Evolutionary conservation across 768 basidiomycete genomes (phyloP).

Genomic region (Psilocybe azurescens): DNA sequence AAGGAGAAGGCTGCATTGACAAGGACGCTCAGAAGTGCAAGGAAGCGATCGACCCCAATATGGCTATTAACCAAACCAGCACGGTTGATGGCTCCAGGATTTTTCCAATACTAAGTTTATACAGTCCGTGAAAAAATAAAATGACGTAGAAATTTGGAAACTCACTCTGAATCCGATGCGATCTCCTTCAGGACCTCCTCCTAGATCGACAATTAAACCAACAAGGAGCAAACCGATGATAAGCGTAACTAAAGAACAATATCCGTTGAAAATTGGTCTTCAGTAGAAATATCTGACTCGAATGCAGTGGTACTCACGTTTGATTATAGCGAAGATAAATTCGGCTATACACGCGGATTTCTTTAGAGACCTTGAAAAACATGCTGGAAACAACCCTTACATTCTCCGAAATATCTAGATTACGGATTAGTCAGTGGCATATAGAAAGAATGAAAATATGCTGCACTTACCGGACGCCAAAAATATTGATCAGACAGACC

Average conservation of each 20-base stretch:
- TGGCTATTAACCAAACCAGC: constrained; percentile 44
- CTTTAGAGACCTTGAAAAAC: background rate
- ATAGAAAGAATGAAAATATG: background rate
- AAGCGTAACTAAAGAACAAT: constrained; percentile 46
- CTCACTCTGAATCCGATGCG: constrained; percentile 70
- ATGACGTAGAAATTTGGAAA: constrained; percentile 16
- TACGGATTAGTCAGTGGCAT: constrained; percentile 1
- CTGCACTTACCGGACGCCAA: constrained; percentile 62
- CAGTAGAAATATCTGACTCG: background rate
- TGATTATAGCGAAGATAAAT: constrained; percentile 69
- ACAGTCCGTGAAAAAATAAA: background rate
- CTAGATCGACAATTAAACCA: constrained; percentile 77
- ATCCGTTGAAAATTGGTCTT: background rate
- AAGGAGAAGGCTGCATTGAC: constrained; percentile 74
- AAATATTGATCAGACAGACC: constrained; percentile 68
- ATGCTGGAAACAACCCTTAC: constrained; percentile 30
- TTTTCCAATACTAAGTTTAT: constrained; percentile 60
- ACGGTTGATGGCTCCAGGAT: constrained; percentile 66
- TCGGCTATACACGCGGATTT: constrained; percentile 47
- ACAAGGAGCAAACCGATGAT: constrained; percentile 65
- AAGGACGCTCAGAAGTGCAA: constrained; percentile 48
- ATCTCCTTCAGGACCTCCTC: constrained; percentile 73
- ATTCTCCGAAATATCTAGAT: constrained; percentile 67
- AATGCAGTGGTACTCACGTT: constrained; percentile 44
- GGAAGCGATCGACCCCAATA: constrained; percentile 52